Percentiles rank a stretch among this genome's conserved stretches.
These are phyloP conservation scores for Ettlia oleoabundans DNA, from an alignment of 139 green algal genomes.

Conservation along the genomic window DNA sequence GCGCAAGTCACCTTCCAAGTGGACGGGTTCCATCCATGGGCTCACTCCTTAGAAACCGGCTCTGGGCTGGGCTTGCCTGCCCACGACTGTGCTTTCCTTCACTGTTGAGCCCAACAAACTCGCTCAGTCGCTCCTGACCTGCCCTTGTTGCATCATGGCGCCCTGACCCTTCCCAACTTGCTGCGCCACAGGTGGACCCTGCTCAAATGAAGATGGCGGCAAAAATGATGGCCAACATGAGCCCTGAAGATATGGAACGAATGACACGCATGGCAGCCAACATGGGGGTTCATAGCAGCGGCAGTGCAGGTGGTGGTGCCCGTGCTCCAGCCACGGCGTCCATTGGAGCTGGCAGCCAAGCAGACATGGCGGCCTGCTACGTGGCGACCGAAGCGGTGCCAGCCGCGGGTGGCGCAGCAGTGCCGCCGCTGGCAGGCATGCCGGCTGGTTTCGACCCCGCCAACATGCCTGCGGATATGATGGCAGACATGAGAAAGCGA, in stretches of 20 bases:
- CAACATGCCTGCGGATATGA: constrained; percentile 18
- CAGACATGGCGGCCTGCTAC: not conserved
- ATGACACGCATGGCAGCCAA: constrained; percentile 39
- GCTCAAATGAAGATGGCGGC: constrained; percentile 45
- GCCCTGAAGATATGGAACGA: constrained; percentile 36
- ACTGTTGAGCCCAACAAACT: no score
- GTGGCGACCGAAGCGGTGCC: constrained; percentile 1
- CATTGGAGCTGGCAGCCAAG: not conserved
- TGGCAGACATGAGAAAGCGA: constrained; percentile 36
- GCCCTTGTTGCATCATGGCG: no score
- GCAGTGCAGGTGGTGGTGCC: not conserved
- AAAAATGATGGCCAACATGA: constrained; percentile 53
- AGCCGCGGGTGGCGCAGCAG: not conserved
- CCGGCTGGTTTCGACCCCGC: constrained; percentile 18
- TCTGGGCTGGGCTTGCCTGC: no score
- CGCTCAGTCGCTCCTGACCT: no score
- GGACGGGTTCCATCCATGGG: no score
- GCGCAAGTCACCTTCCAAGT: no score
- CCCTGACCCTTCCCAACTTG: not conserved
- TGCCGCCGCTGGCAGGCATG: not conserved
- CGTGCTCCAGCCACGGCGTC: not conserved
- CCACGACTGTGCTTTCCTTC: no score
- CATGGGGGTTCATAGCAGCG: constrained; percentile 27
- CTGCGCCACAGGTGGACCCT: constrained; percentile 26
- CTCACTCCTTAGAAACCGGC: no score